These are phyloP conservation scores for Aspergillus ostianus DNA, from an alignment of 495 filamentous ascomycete species.

Conservation along the genomic window DNA sequence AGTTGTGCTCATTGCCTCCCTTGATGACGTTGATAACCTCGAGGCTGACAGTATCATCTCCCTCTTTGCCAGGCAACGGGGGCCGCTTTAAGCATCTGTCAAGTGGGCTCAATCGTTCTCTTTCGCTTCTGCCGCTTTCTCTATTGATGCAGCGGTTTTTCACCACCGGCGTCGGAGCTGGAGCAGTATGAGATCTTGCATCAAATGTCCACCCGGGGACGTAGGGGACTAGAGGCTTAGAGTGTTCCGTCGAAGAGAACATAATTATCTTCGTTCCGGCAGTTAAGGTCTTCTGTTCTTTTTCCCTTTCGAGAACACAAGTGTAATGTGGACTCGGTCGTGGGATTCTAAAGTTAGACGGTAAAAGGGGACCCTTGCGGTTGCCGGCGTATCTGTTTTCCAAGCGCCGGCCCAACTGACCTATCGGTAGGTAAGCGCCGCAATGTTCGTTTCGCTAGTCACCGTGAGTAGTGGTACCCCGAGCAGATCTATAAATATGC, in stretches of 20 bases:
- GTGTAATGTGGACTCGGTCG: too few relatives aligned
- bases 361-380: too few relatives aligned
- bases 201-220: slow-evolving; percentile 20
- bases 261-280: too few relatives aligned
- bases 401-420: too few relatives aligned
- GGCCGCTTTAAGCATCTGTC: slow-evolving; percentile 26
- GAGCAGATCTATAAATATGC: too few relatives aligned
- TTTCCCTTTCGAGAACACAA: too few relatives aligned
- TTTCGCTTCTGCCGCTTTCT: slow-evolving; percentile 19
- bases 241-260: slow-evolving; percentile 12
- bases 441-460: too few relatives aligned
- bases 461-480: too few relatives aligned
- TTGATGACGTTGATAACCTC: slow-evolving; percentile 20
- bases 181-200: slow-evolving; percentile 17
- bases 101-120: slow-evolving; percentile 15
- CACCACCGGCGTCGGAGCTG: slow-evolving; percentile 16
- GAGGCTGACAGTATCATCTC: slow-evolving; percentile 15
- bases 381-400: too few relatives aligned
- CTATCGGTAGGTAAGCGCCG: too few relatives aligned
- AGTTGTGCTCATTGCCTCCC: slow-evolving; percentile 25
- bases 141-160: slow-evolving; percentile 23
- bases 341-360: too few relatives aligned
- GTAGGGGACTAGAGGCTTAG: slow-evolving; percentile 21
- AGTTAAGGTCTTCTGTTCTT: too few relatives aligned
- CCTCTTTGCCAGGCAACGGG: slow-evolving; percentile 16